A percentile compares a stretch with the other conserved stretches of the same genome.
Evolutionary conservation across 352 stramenopile species (phyloP).

Genomic region (Nothophytophthora sp.): DNA sequence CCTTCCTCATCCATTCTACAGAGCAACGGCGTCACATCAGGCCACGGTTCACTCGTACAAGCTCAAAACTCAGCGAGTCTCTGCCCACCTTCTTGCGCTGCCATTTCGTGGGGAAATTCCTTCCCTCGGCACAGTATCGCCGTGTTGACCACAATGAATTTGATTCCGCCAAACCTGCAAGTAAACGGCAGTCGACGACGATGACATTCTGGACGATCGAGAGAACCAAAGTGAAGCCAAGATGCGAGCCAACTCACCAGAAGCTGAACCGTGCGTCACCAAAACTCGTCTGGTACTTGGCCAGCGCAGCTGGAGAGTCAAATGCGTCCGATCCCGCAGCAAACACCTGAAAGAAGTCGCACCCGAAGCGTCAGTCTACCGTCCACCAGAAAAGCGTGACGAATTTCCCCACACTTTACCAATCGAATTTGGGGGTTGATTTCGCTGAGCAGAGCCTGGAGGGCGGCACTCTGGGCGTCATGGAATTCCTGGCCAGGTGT

Average conservation of each 20-base stretch:
- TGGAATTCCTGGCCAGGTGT: constrained; percentile 40
- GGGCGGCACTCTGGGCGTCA: constrained; percentile 40
- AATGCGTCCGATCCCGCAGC: constrained; percentile 34
- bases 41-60: neutral
- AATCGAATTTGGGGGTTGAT: constrained; percentile 57
- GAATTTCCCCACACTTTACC: constrained; percentile 26
- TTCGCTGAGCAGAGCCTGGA: constrained; percentile 66
- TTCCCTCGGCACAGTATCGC: constrained; percentile 32
- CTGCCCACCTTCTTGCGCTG: constrained; percentile 53
- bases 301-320: constrained; percentile 10
- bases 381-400: neutral
- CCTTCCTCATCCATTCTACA: constrained; percentile 73
- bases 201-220: no score
- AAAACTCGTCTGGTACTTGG: constrained; percentile 51
- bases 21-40: neutral
- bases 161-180: constrained; percentile 74
- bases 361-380: constrained; percentile 1
- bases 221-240: no score
- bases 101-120: constrained; percentile 29
- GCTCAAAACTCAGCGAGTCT: neutral
- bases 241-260: constrained; percentile 42
- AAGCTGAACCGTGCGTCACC: constrained; percentile 76
- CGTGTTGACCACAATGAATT: constrained; percentile 79
- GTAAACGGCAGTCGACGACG: no score
- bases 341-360: constrained; percentile 51